These are phyloP conservation scores for Obba rivulosa DNA, from an alignment of 768 basidiomycete genomes.

Conservation along the genomic window DNA sequence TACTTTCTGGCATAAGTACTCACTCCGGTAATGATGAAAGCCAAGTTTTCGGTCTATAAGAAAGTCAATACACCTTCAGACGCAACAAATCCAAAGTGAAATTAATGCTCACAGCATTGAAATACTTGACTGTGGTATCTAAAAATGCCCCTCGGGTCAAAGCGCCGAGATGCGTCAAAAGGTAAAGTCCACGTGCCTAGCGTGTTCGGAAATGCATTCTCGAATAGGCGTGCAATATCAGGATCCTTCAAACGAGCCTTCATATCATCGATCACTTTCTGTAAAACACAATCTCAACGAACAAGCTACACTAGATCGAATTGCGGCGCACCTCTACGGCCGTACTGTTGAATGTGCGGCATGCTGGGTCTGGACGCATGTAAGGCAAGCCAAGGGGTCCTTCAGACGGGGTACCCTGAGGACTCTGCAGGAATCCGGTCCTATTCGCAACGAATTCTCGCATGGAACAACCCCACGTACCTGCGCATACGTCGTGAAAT, in stretches of 20 bases:
- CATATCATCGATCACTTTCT: conserved; percentile 77
- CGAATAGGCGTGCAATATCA: conserved; percentile 72
- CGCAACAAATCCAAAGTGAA: neutral
- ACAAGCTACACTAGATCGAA: neutral
- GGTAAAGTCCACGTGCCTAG: conserved; percentile 42
- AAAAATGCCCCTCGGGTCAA: neutral
- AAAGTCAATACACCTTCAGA: neutral
- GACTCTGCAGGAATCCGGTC: conserved; percentile 30
- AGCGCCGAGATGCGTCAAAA: neutral
- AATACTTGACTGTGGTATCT: conserved; percentile 82
- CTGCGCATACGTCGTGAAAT: conserved; percentile 57
- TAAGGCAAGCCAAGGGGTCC: conserved; percentile 62
- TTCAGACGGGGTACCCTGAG: conserved; percentile 54
- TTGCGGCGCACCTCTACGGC: conserved; percentile 56
- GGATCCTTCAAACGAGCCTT: conserved; percentile 67
- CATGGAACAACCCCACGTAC: conserved; percentile 24
- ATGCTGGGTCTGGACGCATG: conserved; percentile 66
- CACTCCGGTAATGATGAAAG: conserved; percentile 78
- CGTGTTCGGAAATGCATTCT: conserved; percentile 81
- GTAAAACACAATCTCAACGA: neutral
- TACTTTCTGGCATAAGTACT: conserved; percentile 15
- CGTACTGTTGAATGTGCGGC: conserved; percentile 72
- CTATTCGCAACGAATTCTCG: conserved; percentile 4
- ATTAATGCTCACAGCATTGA: conserved; percentile 41
- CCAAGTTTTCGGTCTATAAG: conserved; percentile 55